phyloP scores from a whole-genome alignment of 495 filamentous ascomycete genomes.

The Astrothelium subdiscretum region DNA sequence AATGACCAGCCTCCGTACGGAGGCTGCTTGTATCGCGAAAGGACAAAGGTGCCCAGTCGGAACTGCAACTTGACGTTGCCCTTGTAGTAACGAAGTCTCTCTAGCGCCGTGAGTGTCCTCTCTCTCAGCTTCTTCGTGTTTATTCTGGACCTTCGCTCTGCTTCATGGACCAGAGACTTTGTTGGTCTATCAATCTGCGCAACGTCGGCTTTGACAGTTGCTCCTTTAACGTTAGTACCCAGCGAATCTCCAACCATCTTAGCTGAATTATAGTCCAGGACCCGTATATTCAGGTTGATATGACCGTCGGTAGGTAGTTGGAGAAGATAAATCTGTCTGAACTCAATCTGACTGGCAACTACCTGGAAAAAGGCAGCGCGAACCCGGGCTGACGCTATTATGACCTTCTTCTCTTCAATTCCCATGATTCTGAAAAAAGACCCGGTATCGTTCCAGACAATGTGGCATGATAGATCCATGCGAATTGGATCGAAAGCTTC shows the following conservation, averaged over 20 bases:
- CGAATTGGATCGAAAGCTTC: constrained; percentile 22
- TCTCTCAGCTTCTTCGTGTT: not conserved
- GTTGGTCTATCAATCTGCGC: not conserved
- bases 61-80: constrained; percentile 19
- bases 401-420: not conserved
- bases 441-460: constrained; percentile 8
- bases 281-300: constrained; percentile 4
- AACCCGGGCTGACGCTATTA: constrained; percentile 9
- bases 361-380: constrained; percentile 15
- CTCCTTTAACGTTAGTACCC: not conserved
- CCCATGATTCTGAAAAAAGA: constrained; percentile 14
- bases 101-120: not conserved
- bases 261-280: constrained; percentile 2
- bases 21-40: constrained; percentile 6
- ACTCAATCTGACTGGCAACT: constrained; percentile 9
- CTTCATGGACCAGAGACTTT: not conserved
- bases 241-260: not conserved
- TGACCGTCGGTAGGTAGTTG: not conserved
- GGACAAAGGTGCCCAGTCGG: constrained; percentile 16
- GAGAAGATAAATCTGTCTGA: constrained; percentile 8
- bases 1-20: constrained; percentile 5
- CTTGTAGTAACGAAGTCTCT: constrained; percentile 15
- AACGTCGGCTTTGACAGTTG: not conserved
- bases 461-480: constrained; percentile 14
- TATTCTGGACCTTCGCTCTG: not conserved